Conservation (phyloP, 306 rosid species). For the Gillenia trifoliata region DNA sequence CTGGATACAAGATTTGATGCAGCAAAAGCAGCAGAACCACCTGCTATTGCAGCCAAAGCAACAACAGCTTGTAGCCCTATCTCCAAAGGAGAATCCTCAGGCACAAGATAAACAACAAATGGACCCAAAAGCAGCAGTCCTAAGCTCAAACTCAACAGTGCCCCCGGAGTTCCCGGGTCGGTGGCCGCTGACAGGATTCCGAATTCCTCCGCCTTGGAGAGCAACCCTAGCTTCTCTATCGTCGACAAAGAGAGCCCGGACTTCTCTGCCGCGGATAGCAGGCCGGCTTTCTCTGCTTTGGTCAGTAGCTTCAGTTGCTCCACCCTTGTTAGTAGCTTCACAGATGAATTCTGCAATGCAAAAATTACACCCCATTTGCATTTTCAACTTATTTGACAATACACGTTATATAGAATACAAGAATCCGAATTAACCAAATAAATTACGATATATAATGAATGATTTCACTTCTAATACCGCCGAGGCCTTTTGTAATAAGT, state of each 20-base stretch:
- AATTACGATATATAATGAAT: too few species aligned
- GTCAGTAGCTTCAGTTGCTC: conserved; percentile 79
- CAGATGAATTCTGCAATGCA: conserved; percentile 18
- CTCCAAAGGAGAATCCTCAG: conserved; percentile 66
- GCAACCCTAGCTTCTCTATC: conserved; percentile 75
- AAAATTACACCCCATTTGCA: background rate
- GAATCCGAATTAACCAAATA: background rate
- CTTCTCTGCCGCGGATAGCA: conserved; percentile 86
- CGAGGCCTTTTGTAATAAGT: background rate
- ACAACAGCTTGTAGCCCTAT: conserved; percentile 48
- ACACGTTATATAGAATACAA: too few species aligned
- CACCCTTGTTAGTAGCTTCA: conserved; percentile 77
- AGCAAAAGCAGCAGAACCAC: conserved; percentile 83
- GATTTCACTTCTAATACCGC: background rate
- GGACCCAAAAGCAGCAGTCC: conserved; percentile 74
- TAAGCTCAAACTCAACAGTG: conserved; percentile 56
- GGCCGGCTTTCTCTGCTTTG: conserved; percentile 94
- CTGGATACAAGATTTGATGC: conserved; percentile 81
- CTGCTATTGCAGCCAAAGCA: conserved; percentile 48
- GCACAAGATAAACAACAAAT: conserved; percentile 60
- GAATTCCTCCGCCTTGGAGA: conserved; percentile 85
- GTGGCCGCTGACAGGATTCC: conserved; percentile 91
- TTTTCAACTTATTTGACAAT: background rate
- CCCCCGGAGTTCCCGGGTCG: conserved; percentile 75
- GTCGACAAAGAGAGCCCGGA: conserved; percentile 70